Conservation (phyloP, 495 filamentous ascomycete species). For the Penicillium ochrochloron region DNA sequence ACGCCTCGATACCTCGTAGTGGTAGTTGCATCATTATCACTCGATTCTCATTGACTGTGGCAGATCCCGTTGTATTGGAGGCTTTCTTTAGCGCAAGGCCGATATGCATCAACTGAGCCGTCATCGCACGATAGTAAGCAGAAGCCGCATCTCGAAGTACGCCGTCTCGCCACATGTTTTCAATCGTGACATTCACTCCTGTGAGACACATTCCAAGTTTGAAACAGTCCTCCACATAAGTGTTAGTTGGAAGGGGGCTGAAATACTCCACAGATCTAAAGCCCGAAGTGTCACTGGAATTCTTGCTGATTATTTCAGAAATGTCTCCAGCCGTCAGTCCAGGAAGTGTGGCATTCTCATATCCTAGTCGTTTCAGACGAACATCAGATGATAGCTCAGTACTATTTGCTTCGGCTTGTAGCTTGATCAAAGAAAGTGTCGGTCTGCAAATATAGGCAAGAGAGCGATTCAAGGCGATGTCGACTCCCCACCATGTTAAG, state of each 20-base stretch:
- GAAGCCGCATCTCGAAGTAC: no score
- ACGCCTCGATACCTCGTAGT: slow-evolving; percentile 20
- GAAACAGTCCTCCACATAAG: not conserved
- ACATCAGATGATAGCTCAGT: no score
- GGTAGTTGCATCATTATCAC: slow-evolving; percentile 17
- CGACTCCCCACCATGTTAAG: no score
- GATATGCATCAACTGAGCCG: slow-evolving; percentile 20
- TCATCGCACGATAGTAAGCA: slow-evolving; percentile 17
- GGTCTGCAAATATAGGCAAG: no score
- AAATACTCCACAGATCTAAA: slow-evolving; percentile 4
- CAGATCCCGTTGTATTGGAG: no score
- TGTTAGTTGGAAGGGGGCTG: not conserved
- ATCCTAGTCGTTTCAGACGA: no score
- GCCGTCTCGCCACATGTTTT: no score
- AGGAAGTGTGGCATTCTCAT: not conserved
- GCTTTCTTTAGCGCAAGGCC: no score
- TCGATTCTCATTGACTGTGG: slow-evolving; percentile 21
- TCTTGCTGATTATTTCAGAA: not conserved
- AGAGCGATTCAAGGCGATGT: no score
- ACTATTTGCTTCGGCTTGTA: no score
- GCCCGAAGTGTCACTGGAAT: not conserved
- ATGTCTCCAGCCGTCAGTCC: not conserved
- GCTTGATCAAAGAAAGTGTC: no score
- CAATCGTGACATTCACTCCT: not conserved
- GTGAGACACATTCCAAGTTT: slow-evolving; percentile 8